These are phyloP conservation scores for Saitoella complicata DNA, from an alignment of 805 yeast genomes.

Conservation along the genomic window DNA sequence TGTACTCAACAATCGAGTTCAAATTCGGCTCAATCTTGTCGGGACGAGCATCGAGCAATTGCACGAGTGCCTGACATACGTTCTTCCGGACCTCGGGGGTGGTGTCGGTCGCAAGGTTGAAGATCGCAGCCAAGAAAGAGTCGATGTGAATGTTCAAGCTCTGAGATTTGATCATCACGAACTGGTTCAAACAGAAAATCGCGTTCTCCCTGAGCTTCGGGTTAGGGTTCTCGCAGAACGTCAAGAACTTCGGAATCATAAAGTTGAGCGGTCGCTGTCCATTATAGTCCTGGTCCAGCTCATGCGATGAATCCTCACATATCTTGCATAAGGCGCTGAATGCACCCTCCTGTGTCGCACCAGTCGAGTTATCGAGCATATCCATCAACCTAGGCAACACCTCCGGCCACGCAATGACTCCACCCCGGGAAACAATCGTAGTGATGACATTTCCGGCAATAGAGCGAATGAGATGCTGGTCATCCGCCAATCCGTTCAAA, in stretches of 20 bases:
- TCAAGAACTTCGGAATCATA: slow-evolving; percentile 49
- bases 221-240: slow-evolving; percentile 27
- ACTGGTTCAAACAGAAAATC: slow-evolving; percentile 59
- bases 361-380: slow-evolving; percentile 34
- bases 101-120: slow-evolving; percentile 48
- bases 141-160: slow-evolving; percentile 50
- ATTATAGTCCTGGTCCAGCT: slow-evolving; percentile 47
- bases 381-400: slow-evolving; percentile 53
- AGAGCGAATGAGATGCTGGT: slow-evolving; percentile 51
- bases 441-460: slow-evolving; percentile 86
- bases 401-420: slow-evolving; percentile 59
- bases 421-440: slow-evolving; percentile 52
- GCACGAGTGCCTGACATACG: slow-evolving; percentile 60
- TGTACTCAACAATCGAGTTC: slow-evolving; percentile 71
- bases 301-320: slow-evolving; percentile 68
- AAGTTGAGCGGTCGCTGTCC: slow-evolving; percentile 47
- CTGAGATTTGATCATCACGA: slow-evolving; percentile 55
- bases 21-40: slow-evolving; percentile 67
- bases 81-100: slow-evolving; percentile 48
- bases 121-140: slow-evolving; percentile 44
- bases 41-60: slow-evolving; percentile 58
- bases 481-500: slow-evolving; percentile 34
- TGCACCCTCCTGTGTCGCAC: slow-evolving; percentile 51
- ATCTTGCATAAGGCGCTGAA: slow-evolving; percentile 69
- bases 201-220: slow-evolving; percentile 43